These are phyloP conservation scores for Coniochaeta prunicola DNA, from an alignment of 2,329 filamentous ascomycete genomes.

Conservation along the genomic window DNA sequence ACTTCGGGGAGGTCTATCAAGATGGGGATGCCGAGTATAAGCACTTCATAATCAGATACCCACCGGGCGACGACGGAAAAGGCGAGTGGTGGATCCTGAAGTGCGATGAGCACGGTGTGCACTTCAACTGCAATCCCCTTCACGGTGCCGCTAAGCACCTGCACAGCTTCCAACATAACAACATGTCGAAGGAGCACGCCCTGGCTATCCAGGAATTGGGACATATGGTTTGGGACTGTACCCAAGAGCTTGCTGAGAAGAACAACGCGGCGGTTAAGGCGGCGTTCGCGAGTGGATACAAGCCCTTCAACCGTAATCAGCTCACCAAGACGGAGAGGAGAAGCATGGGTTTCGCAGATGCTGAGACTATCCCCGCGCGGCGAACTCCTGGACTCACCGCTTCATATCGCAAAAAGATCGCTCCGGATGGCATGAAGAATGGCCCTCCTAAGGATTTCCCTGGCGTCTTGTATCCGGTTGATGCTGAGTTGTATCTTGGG, in stretches of 20 bases:
- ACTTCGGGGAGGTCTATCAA: constrained; percentile 27
- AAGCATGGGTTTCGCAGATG: not conserved
- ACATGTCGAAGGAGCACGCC: constrained; percentile 19
- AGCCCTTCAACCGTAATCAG: constrained; percentile 18
- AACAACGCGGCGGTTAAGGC: constrained; percentile 26
- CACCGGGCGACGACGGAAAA: constrained; percentile 8
- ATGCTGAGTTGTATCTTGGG: constrained; percentile 25
- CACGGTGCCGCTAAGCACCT: constrained; percentile 31
- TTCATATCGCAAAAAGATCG: not conserved
- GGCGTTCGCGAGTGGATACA: constrained; percentile 23
- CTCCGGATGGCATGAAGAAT: not conserved
- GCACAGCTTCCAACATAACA: constrained; percentile 20
- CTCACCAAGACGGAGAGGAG: constrained; percentile 10
- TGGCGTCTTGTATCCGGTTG: constrained; percentile 18
- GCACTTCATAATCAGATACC: constrained; percentile 24
- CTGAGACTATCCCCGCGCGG: not conserved
- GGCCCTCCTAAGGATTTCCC: not conserved
- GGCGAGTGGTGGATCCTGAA: constrained; percentile 28
- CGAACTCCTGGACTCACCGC: not conserved
- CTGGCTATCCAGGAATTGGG: constrained; percentile 25
- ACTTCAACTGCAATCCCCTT: constrained; percentile 26
- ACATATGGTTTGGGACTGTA: constrained; percentile 25
- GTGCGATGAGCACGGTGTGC: constrained; percentile 29
- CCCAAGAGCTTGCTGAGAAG: constrained; percentile 13
- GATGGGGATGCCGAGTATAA: constrained; percentile 23